A percentile compares a stretch with the other conserved stretches of the same genome.
phyloP scores from a whole-genome alignment of 768 basidiomycete species.

The Tephrocybe rancida region DNA sequence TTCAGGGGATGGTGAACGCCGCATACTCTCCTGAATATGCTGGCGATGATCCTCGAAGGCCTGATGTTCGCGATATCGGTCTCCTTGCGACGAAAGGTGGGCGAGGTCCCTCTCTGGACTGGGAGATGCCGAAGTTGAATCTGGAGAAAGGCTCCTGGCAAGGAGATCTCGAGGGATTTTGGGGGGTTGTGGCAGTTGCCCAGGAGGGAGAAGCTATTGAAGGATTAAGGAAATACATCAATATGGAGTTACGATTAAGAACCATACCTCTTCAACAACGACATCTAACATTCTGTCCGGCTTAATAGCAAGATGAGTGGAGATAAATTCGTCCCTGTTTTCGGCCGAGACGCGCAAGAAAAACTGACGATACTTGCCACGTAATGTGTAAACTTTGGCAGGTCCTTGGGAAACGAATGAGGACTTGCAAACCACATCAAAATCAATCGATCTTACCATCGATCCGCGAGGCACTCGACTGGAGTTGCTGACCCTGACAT shows the following conservation, averaged over 20 bases:
- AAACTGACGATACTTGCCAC: slow-evolving; percentile 70
- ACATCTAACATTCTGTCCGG: slow-evolving; percentile 57
- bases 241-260: neutral
- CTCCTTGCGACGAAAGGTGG: neutral
- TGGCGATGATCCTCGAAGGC: slow-evolving; percentile 6
- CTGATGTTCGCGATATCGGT: slow-evolving; percentile 2
- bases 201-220: slow-evolving; percentile 38
- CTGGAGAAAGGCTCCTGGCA: slow-evolving; percentile 16
- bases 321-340: slow-evolving; percentile 49
- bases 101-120: slow-evolving; percentile 11
- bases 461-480: slow-evolving; percentile 63
- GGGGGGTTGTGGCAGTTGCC: slow-evolving; percentile 32
- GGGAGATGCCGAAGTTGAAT: slow-evolving; percentile 14
- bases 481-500: slow-evolving; percentile 51
- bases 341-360: slow-evolving; percentile 63
- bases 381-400: slow-evolving; percentile 65
- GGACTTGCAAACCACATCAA: neutral
- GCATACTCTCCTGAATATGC: slow-evolving; percentile 1
- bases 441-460: slow-evolving; percentile 52
- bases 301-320: slow-evolving; percentile 60
- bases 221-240: slow-evolving; percentile 2
- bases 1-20: neutral
- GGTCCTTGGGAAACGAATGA: slow-evolving; percentile 45
- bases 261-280: slow-evolving; percentile 58
- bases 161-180: slow-evolving; percentile 30